Evolutionary conservation across 345 rosid species (phyloP).

Genomic region (Geranium brycei): DNA sequence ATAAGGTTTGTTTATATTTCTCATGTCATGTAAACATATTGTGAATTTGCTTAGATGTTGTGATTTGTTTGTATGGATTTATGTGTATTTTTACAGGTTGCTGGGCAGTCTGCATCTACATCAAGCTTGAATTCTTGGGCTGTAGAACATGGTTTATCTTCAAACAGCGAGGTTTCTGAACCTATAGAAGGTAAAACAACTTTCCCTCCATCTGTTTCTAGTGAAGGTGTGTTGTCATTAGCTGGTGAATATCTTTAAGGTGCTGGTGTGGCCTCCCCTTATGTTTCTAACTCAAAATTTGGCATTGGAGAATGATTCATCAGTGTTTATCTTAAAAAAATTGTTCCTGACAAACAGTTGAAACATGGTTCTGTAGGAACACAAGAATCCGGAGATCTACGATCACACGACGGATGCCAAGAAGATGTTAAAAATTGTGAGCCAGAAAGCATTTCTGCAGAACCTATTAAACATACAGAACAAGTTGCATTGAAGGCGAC

Average conservation of each 20-base stretch:
- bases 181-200: slow-evolving; percentile 18
- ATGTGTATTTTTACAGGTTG: slow-evolving; percentile 14
- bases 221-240: slow-evolving; percentile 18
- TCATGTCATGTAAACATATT: slow-evolving; percentile 1
- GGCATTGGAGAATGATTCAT: slow-evolving; percentile 18
- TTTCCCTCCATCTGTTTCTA: slow-evolving; percentile 12
- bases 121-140: slow-evolving; percentile 13
- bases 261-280: slow-evolving; percentile 14
- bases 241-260: slow-evolving; percentile 15
- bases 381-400: slow-evolving; percentile 9
- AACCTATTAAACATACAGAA: slow-evolving; percentile 9
- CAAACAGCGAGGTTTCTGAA: slow-evolving; percentile 22
- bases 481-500: slow-evolving; percentile 11
- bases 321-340: slow-evolving; percentile 21
- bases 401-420: slow-evolving; percentile 12
- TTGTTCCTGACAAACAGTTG: slow-evolving; percentile 12
- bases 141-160: slow-evolving; percentile 21
- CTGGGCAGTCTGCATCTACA: slow-evolving; percentile 16
- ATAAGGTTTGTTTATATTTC: slow-evolving; percentile 30
- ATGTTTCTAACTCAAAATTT: slow-evolving; percentile 20
- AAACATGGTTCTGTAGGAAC: slow-evolving; percentile 1
- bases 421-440: slow-evolving; percentile 15
- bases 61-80: slow-evolving; percentile 6
- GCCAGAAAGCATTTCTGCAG: background rate
- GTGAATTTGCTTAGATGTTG: background rate